Base-by-base conservation (phyloP, 2,329 filamentous ascomycete species). In the Xylaria arbuscula region DNA sequence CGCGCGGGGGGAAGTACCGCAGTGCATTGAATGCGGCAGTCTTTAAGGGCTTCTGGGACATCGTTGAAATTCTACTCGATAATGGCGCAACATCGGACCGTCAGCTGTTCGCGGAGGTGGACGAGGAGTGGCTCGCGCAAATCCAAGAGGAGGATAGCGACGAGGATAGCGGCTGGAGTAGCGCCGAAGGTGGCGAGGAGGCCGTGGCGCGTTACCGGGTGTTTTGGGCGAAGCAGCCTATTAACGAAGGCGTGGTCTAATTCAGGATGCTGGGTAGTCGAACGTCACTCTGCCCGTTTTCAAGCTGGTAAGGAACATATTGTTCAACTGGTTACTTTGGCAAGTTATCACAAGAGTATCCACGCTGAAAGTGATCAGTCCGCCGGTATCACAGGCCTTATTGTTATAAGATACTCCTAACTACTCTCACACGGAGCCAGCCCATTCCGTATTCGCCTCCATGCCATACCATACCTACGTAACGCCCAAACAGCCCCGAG, bases 401-500 rank as follows among this genome's bases (percentile, higher is more conserved):
- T 28, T 3, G 28, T 28, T 28, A 28, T 28, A 28, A 28, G 28
- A 40, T 40, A 10, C 36, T 40, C 36, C 36, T 40, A 40, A 40
- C 36, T 40, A 40, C 36, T 40, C 36, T 13, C 36, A 40, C 3
- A 13, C 36, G 36, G 36, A 40, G 36, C 9, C 8, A 40, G 36
- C 13, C 36, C 36, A 59, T 17, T 36, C 11, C 62, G 10, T 56
- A 51, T 61, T 19, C 47, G 48, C 32, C 66, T 45, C 66, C 66
- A 68, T 51, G 56, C 34, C 56, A 28, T 40, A 10, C 66, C 66
- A 19, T 40, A 36, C 6, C 24, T 22, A 15, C 66, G 56, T 4
- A 68, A 50, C 42, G 17, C 34, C 36, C 40, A 68, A 13, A 68
- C 60, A 28, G 66, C 66, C 15, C n/a, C 57, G 1, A 62, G 47